Conservation (phyloP, 495 filamentous ascomycete genomes). For the Recurvomyces mirabilis region DNA sequence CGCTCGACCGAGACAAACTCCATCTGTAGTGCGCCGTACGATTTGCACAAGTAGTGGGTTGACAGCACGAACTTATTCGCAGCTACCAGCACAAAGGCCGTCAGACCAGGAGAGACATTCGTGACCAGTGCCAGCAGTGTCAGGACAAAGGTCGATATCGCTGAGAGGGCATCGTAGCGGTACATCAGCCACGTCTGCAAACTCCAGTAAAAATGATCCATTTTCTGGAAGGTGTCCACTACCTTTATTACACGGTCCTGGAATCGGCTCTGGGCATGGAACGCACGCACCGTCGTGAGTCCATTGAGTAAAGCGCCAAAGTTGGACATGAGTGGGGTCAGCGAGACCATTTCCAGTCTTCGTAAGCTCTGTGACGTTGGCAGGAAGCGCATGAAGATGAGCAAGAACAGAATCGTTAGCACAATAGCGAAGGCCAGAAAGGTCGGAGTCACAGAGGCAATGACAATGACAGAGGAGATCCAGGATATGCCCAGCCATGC, state of each 20-base stretch:
- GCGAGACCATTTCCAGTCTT: slow-evolving; percentile 70
- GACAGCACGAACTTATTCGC: slow-evolving; percentile 51
- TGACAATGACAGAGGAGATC: slow-evolving; percentile 59
- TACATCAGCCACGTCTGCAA: slow-evolving; percentile 72
- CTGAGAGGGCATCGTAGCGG: slow-evolving; percentile 63
- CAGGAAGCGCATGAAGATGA: slow-evolving; percentile 61
- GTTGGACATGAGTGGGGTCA: slow-evolving; percentile 74
- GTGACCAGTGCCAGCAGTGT: slow-evolving; percentile 60
- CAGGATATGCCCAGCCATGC: slow-evolving; percentile 55
- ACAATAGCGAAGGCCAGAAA: slow-evolving; percentile 60
- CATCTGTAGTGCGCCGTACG: slow-evolving; percentile 77
- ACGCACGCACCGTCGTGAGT: slow-evolving; percentile 67
- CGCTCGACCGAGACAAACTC: slow-evolving; percentile 81
- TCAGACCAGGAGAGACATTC: slow-evolving; percentile 56
- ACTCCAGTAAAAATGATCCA: slow-evolving; percentile 89
- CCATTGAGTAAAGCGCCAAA: slow-evolving; percentile 73
- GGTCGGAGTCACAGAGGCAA: slow-evolving; percentile 58
- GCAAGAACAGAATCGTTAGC: slow-evolving; percentile 51
- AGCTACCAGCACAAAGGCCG: slow-evolving; percentile 62
- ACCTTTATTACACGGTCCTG: slow-evolving; percentile 62
- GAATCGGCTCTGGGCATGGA: slow-evolving; percentile 60
- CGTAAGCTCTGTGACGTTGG: slow-evolving; percentile 73
- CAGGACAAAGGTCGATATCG: slow-evolving; percentile 56
- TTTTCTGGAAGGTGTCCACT: slow-evolving; percentile 75
- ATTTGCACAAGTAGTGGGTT: slow-evolving; percentile 60